Percentiles rank a stretch among this genome's conserved stretches.
These are phyloP conservation scores for Lasiosphaeria miniovina DNA, from an alignment of 495 filamentous ascomycete genomes.

Conservation along the genomic window DNA sequence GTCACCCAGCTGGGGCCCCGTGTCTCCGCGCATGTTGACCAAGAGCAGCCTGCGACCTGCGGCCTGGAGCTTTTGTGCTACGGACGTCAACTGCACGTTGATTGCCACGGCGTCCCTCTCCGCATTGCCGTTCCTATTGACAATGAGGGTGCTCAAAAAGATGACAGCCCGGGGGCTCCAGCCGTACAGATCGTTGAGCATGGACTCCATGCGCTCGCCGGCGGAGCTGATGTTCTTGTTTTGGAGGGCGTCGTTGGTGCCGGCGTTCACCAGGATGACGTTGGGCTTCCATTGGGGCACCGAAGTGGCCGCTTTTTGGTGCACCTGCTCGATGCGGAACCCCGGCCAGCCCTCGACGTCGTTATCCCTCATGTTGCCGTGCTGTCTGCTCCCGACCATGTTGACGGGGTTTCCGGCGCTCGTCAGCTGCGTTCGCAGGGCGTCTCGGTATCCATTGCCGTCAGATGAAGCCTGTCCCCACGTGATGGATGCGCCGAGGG, in stretches of 20 bases:
- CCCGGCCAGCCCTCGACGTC: slow-evolving; percentile 52
- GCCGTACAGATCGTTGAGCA: slow-evolving; percentile 39
- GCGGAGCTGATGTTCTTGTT: slow-evolving; percentile 23
- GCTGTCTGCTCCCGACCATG: slow-evolving; percentile 47
- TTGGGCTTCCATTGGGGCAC: slow-evolving; percentile 42
- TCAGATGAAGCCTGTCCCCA: slow-evolving; percentile 38
- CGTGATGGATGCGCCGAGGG: slow-evolving; percentile 57
- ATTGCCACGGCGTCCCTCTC: slow-evolving; percentile 34
- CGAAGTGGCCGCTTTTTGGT: slow-evolving; percentile 26
- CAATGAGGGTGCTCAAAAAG: slow-evolving; percentile 48
- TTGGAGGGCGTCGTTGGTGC: slow-evolving; percentile 47
- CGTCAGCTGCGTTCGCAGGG: slow-evolving; percentile 28
- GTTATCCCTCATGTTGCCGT: slow-evolving; percentile 51
- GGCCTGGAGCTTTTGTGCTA: slow-evolving; percentile 32
- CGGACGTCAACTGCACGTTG: slow-evolving; percentile 36
- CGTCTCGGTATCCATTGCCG: slow-evolving; percentile 38
- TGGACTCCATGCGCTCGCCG: slow-evolving; percentile 34
- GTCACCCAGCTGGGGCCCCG: slow-evolving; percentile 24
- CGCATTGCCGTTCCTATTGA: slow-evolving; percentile 26
- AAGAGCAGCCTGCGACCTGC: slow-evolving; percentile 37
- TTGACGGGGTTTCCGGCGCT: slow-evolving; percentile 38
- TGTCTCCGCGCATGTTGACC: slow-evolving; percentile 46
- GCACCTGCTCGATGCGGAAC: slow-evolving; percentile 45
- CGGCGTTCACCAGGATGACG: slow-evolving; percentile 47
- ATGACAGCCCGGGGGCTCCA: slow-evolving; percentile 43